Evolutionary conservation across 768 basidiomycete species (phyloP), one percentile per base, ranked within the genome.

Genomic region (Postia placenta): DNA sequence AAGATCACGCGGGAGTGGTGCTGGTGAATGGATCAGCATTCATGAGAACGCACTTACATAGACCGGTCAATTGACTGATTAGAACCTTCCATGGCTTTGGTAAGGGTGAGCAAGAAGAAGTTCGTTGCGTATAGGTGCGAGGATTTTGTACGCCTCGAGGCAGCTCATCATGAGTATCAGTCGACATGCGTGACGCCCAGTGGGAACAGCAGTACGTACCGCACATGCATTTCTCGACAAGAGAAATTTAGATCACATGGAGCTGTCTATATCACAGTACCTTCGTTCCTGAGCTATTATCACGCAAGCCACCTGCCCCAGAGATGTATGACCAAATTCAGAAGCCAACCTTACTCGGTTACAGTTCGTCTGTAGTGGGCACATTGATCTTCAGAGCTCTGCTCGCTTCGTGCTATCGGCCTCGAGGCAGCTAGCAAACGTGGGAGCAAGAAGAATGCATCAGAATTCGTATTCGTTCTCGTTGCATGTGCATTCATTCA

Each of bases 361-460:
- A n/a, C n/a, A n/a, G n/a, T n/a, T n/a, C n/a, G n/a, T 33, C 30
- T 19, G n/a, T 6, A 28, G 28, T 11, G 26, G 42, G 28, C 42
- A 43, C n/a, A 17, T 25, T 43, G 26, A 43, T 45, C 17, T n/a
- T 36, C 15, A 6, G 26, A 9, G 20, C 45, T 45, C 45, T 33
- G n/a, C 28, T 45, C 45, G 51, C 40, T 40, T 52, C 42, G 26
- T 45, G 48, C 37, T 54, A 57, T 33, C 51, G 44, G 53, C 56
- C 53, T 54, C 50, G 53, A 57, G 56, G 56, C 56, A 11, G 17
- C 20, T 4, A n/a, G 30, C 30, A 33, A 33, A 28, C 45, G 48
- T 45, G 43, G 33, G 47, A 44, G 27, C 36, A 27, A 19, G 26
- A 14, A 22, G 15, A 27, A 4, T 15, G 43, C 12, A 12, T 25